Evolutionary conservation across 1,139 yeast species (phyloP).

Genomic region (Yamadazyma triangularis): DNA sequence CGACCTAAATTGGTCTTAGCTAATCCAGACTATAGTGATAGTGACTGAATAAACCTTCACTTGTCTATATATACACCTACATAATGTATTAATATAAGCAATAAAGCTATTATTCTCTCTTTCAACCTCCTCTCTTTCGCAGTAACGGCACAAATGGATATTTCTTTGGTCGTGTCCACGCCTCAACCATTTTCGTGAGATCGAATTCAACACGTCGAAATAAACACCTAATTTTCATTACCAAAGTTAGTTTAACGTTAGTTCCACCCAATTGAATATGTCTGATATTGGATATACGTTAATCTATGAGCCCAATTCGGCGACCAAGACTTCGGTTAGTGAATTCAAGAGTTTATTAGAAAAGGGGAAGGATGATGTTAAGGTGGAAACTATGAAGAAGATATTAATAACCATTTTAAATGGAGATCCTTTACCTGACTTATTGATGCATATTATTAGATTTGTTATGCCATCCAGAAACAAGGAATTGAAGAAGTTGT

Average conservation of each 20-base stretch:
- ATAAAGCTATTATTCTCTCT: too few species aligned
- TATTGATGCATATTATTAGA: slow-evolving; percentile 94
- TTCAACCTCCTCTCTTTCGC: too few species aligned
- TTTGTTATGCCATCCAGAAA: slow-evolving; percentile 94
- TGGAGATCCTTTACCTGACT: slow-evolving; percentile 92
- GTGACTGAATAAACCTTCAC: slow-evolving; percentile 11
- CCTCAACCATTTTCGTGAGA: slow-evolving; percentile 1
- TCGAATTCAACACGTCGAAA: slow-evolving; percentile 13
- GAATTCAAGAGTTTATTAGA: slow-evolving; percentile 82
- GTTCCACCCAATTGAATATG: slow-evolving; percentile 18
- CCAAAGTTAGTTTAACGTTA: too few species aligned
- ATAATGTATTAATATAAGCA: too few species aligned
- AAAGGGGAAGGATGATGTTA: slow-evolving; percentile 84
- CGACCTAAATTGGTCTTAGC: slow-evolving; percentile 55
- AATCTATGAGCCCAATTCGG: slow-evolving; percentile 71
- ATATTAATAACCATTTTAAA: slow-evolving; percentile 83
- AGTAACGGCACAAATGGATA: not conserved
- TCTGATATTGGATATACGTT: slow-evolving; percentile 60
- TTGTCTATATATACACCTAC: not conserved
- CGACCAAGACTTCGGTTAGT: slow-evolving; percentile 63
- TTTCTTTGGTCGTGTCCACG: slow-evolving; percentile 3
- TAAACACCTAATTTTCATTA: slow-evolving; percentile 4
- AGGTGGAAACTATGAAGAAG: slow-evolving; percentile 85
- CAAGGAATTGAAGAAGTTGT: slow-evolving; percentile 85
- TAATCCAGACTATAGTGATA: slow-evolving; percentile 52